Conservation (phyloP, 1,284 basidiomycete species). For the Papiliotrema terrestris region DNA sequence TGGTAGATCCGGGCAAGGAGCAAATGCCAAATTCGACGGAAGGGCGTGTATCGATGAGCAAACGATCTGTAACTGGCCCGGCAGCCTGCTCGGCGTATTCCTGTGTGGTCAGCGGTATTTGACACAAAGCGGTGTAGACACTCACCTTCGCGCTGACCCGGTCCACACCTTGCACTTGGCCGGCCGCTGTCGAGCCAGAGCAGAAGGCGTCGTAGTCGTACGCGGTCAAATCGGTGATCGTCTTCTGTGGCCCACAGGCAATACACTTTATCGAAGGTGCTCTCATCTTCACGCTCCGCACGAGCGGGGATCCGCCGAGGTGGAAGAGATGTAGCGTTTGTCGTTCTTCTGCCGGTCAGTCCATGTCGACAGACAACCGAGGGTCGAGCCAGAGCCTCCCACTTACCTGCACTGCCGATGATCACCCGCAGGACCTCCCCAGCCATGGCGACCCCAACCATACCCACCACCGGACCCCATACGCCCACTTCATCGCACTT, state of each 20-base stretch:
- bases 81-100: conserved; percentile 10
- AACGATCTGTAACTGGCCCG: not conserved
- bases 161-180: conserved; percentile 36
- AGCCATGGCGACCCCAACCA: conserved; percentile 89
- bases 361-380: not conserved
- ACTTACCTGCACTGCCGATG: conserved; percentile 65
- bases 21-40: conserved; percentile 83
- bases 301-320: conserved; percentile 55
- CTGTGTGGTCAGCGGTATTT: conserved; percentile 10
- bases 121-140: not conserved
- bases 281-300: conserved; percentile 77
- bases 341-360: conserved; percentile 13
- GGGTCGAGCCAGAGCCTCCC: not conserved
- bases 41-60: conserved; percentile 78
- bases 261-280: conserved; percentile 48
- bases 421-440: conserved; percentile 83
- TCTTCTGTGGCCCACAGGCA: conserved; percentile 34
- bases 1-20: conserved; percentile 66
- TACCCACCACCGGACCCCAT: conserved; percentile 81
- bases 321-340: conserved; percentile 30
- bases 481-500: conserved; percentile 90
- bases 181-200: conserved; percentile 49
- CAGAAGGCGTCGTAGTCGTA: conserved; percentile 75
- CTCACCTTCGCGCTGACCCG: conserved; percentile 27
- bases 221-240: conserved; percentile 24